A percentile compares a stretch with the other conserved stretches of the same genome.
These are phyloP conservation scores for Xerocomellus intermedius DNA, from an alignment of 768 basidiomycete genomes.

Conservation along the genomic window DNA sequence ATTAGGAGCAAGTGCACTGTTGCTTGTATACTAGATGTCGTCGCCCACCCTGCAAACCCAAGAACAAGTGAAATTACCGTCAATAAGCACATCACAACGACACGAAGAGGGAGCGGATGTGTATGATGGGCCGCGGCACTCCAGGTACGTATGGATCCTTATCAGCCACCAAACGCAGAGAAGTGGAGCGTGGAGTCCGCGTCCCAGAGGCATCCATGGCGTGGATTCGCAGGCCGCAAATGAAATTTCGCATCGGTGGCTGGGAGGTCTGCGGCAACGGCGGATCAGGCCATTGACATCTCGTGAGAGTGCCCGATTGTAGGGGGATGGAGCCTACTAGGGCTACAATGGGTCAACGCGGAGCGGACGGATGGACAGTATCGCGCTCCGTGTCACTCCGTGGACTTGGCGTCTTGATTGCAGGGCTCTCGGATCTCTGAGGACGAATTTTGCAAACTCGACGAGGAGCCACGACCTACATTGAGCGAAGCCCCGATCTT, in stretches of 20 bases:
- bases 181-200: slow-evolving; percentile 1
- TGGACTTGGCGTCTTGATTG: neutral
- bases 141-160: neutral
- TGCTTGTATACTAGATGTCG: neutral
- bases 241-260: neutral
- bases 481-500: neutral
- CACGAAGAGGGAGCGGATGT: too few species aligned
- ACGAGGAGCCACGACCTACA: neutral
- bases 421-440: too few species aligned
- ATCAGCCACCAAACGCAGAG: neutral
- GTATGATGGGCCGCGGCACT: neutral
- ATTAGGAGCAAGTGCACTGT: neutral
- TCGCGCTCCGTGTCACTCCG: neutral
- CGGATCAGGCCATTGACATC: neutral
- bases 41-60: neutral
- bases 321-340: neutral
- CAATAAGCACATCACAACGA: neutral
- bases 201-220: neutral
- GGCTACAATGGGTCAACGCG: neutral
- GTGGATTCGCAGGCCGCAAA: neutral
- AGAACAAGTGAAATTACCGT: neutral
- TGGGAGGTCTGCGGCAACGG: neutral
- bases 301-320: neutral
- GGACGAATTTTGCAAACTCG: neutral
- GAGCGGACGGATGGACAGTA: neutral